Conservation (phyloP, 345 rosid species). For the Excoecaria cochinchinensis region DNA sequence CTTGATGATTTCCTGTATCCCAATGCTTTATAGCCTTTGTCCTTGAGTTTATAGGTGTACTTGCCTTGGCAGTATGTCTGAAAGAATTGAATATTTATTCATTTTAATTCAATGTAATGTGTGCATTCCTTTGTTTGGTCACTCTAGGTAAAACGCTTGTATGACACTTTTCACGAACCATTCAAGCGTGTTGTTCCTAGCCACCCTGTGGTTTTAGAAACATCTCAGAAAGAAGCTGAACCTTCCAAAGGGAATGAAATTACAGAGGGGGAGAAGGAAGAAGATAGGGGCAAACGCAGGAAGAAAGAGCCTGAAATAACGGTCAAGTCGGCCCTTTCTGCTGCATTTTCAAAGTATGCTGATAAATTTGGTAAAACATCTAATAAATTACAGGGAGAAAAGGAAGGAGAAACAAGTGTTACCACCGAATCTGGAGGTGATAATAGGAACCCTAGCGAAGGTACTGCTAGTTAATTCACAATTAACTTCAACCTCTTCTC, state of each 20-base stretch:
- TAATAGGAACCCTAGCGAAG: slow-evolving; percentile 11
- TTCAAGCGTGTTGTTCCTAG: slow-evolving; percentile 67
- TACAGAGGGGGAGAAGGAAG: slow-evolving; percentile 36
- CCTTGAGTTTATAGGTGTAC: neutral
- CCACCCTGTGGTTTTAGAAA: slow-evolving; percentile 46
- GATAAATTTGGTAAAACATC: slow-evolving; percentile 33
- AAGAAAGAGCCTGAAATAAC: slow-evolving; percentile 62
- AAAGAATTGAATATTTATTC: neutral
- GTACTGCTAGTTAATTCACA: slow-evolving; percentile 21
- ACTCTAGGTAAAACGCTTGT: slow-evolving; percentile 73
- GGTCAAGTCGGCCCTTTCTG: slow-evolving; percentile 68
- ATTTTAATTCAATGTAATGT: neutral
- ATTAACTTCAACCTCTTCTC: neutral
- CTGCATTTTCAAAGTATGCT: slow-evolving; percentile 70
- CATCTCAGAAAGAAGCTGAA: slow-evolving; percentile 38
- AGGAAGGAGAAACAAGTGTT: slow-evolving; percentile 30
- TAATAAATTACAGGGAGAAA: slow-evolving; percentile 17
- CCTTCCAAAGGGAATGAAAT: slow-evolving; percentile 38
- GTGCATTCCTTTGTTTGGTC: slow-evolving; percentile 5
- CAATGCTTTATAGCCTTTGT: neutral
- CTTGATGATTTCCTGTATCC: neutral
- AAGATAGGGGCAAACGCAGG: slow-evolving; percentile 45
- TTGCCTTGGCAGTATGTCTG: neutral
- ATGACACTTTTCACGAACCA: slow-evolving; percentile 93
- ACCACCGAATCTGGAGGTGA: slow-evolving; percentile 18